These are phyloP conservation scores for Geosiphon pyriformis DNA, from an alignment of 192 early-diverging fungal species.

Conservation along the genomic window DNA sequence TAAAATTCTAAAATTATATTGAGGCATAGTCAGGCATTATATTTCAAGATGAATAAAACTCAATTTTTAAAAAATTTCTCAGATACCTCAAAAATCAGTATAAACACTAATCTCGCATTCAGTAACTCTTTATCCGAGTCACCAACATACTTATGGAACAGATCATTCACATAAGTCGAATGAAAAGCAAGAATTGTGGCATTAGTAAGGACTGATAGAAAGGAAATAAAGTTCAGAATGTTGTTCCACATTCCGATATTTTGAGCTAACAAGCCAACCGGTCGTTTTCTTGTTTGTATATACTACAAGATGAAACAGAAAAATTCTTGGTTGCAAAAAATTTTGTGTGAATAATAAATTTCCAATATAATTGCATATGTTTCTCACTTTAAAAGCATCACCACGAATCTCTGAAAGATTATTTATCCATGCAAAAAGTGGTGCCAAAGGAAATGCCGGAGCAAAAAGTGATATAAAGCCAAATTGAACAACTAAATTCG, in stretches of 20 bases:
- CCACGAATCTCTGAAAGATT: conserved; percentile 56
- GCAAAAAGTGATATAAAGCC: conserved; percentile 66
- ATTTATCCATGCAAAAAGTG: conserved; percentile 55
- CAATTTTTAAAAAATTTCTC: not conserved
- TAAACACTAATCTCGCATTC: conserved; percentile 30
- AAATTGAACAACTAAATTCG: conserved; percentile 53
- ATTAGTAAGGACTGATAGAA: conserved; percentile 37
- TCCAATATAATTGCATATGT: not conserved
- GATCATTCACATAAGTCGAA: conserved; percentile 30
- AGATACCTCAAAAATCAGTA: conserved; percentile 39
- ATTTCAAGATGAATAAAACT: not conserved
- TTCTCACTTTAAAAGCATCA: conserved; percentile 40
- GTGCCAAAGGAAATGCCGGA: conserved; percentile 60
- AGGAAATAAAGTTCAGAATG: conserved; percentile 32
- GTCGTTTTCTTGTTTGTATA: conserved; percentile 17
- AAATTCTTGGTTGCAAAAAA: conserved; percentile 19
- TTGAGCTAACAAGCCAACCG: conserved; percentile 30
- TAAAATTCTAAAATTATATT: conserved; percentile 26
- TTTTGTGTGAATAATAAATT: not conserved
- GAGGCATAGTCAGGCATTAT: not conserved
- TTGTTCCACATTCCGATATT: conserved; percentile 39
- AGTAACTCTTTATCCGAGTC: not conserved
- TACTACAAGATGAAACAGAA: not conserved
- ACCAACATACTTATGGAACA: conserved; percentile 17
- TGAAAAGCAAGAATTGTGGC: conserved; percentile 39